phyloP scores from a whole-genome alignment of 345 rosid species.

The Euphorbia tirucalli region DNA sequence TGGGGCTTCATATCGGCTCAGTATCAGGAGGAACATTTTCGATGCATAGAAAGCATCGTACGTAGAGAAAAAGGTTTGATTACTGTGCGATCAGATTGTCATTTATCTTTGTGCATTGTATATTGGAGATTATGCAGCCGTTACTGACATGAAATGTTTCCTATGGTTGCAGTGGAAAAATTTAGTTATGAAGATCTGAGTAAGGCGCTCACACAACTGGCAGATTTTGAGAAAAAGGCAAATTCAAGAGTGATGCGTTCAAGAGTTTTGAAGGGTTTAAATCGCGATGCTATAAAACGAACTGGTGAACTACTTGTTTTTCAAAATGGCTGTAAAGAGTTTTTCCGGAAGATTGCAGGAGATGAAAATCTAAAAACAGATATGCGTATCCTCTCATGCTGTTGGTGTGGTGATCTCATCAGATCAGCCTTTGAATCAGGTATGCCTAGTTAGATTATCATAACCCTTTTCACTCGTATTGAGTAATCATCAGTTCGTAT shows the following conservation, averaged over 20 bases:
- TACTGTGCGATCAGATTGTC: neutral
- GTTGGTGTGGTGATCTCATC: slow-evolving; percentile 25
- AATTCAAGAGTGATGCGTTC: slow-evolving; percentile 7
- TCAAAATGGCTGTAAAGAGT: slow-evolving; percentile 14
- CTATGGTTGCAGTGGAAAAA: slow-evolving; percentile 18
- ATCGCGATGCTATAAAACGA: slow-evolving; percentile 5
- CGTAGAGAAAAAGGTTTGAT: slow-evolving; percentile 54
- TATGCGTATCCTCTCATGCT: slow-evolving; percentile 15
- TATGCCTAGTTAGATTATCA: slow-evolving; percentile 5
- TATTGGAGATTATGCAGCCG: slow-evolving; percentile 2
- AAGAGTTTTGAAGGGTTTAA: slow-evolving; percentile 19
- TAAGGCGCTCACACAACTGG: slow-evolving; percentile 11
- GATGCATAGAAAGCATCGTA: slow-evolving; percentile 75
- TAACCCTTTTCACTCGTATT: neutral
- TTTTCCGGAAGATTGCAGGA: slow-evolving; percentile 16
- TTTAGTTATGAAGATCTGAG: slow-evolving; percentile 13
- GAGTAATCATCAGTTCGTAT: neutral
- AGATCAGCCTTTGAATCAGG: slow-evolving; percentile 23
- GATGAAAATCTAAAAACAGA: slow-evolving; percentile 12
- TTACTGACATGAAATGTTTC: slow-evolving; percentile 4
- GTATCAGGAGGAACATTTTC: slow-evolving; percentile 79
- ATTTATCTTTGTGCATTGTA: slow-evolving; percentile 3
- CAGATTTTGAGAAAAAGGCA: slow-evolving; percentile 14
- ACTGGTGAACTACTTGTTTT: slow-evolving; percentile 13
- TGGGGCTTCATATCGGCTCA: slow-evolving; percentile 73